A percentile compares a stretch with the other conserved stretches of the same genome.
phyloP scores from a whole-genome alignment of 2,329 filamentous ascomycete species.

The Beauveria pseudobassiana region DNA sequence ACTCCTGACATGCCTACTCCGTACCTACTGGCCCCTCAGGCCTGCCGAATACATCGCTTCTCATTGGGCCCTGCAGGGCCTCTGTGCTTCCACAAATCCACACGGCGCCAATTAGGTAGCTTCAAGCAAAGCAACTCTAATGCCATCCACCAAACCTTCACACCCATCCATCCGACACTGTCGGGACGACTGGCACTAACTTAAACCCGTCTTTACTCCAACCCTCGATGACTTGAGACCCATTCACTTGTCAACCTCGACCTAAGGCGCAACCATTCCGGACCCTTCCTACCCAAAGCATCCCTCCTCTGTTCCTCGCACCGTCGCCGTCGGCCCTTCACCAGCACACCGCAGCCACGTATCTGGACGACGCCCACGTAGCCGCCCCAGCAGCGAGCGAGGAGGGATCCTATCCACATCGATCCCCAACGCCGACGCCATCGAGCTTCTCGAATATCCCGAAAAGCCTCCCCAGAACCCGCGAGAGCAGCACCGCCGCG shows the following conservation, averaged over 20 bases:
- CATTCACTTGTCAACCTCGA: background rate
- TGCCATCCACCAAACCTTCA: too few relatives aligned
- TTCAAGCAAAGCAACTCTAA: too few relatives aligned
- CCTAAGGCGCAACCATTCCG: conserved; percentile 28
- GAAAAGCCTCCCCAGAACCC: conserved; percentile 12
- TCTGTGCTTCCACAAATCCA: background rate
- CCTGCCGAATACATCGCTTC: background rate
- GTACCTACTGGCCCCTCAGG: background rate
- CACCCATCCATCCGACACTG: background rate
- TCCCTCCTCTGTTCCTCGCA: conserved; percentile 33
- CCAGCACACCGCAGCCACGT: conserved; percentile 12
- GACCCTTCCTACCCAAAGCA: conserved; percentile 19
- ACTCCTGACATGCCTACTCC: too few relatives aligned
- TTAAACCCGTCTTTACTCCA: background rate
- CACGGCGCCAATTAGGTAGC: too few relatives aligned
- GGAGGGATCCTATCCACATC: conserved; percentile 25
- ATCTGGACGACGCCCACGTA: conserved; percentile 15
- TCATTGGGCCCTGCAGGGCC: background rate
- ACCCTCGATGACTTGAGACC: background rate
- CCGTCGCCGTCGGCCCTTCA: conserved; percentile 16
- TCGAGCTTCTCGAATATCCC: conserved; percentile 37
- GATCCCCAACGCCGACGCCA: conserved; percentile 18
- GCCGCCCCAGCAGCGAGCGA: conserved; percentile 22
- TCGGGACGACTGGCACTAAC: background rate
- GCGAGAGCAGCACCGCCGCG: conserved; percentile 17